A percentile compares a stretch with the other conserved stretches of the same genome.
Conservation (phyloP, 768 basidiomycete genomes). For the Russula vinacea region DNA sequence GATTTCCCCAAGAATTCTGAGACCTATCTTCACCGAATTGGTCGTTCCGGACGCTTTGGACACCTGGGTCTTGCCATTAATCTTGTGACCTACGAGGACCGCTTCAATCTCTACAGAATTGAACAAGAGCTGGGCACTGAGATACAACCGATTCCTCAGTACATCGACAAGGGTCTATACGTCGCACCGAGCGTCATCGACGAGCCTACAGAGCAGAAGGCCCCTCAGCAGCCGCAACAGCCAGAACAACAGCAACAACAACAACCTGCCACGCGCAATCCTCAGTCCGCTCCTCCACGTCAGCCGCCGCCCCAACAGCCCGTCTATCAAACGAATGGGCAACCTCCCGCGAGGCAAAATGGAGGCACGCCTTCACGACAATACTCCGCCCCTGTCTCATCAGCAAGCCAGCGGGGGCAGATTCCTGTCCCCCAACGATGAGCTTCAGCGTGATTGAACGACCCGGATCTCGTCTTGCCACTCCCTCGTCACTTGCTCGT, state of each 20-base stretch:
- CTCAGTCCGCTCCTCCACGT: slow-evolving; percentile 18
- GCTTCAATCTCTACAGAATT: slow-evolving; percentile 96
- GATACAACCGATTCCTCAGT: slow-evolving; percentile 91
- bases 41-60: slow-evolving; percentile 95
- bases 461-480: slow-evolving; percentile 2
- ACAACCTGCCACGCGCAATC: slow-evolving; percentile 28
- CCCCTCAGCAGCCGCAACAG: slow-evolving; percentile 37
- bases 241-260: slow-evolving; percentile 35
- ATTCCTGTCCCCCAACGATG: slow-evolving; percentile 28
- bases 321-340: slow-evolving; percentile 36
- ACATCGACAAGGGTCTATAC: slow-evolving; percentile 88
- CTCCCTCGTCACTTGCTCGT: slow-evolving; percentile 13
- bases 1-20: slow-evolving; percentile 99
- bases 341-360: slow-evolving; percentile 32
- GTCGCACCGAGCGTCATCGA: slow-evolving; percentile 67
- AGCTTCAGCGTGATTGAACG: slow-evolving; percentile 1
- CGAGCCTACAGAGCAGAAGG: slow-evolving; percentile 46
- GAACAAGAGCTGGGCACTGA: slow-evolving; percentile 99
- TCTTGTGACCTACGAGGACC: slow-evolving; percentile 95
- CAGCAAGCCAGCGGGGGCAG: slow-evolving; percentile 32
- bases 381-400: slow-evolving; percentile 20
- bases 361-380: slow-evolving; percentile 33
- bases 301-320: slow-evolving; percentile 32
- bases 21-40: slow-evolving; percentile 97
- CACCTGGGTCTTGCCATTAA: slow-evolving; percentile 97